A percentile compares a stretch with the other conserved stretches of the same genome.
Evolutionary conservation across 2,329 filamentous ascomycete genomes (phyloP).

Genomic region (Calonectria naviculata): DNA sequence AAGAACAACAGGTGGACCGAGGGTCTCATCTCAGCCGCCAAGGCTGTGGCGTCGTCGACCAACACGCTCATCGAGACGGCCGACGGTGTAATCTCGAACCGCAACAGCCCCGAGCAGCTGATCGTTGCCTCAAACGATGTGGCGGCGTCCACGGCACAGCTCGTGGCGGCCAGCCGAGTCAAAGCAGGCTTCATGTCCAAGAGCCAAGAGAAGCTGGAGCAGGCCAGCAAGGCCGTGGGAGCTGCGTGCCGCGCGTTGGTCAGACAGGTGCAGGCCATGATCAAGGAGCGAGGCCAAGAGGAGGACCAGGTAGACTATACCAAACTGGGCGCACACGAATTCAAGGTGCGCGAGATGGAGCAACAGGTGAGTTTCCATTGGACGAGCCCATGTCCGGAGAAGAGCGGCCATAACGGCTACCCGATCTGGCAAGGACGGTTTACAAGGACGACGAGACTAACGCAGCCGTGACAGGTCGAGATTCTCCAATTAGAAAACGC

Average conservation of each 20-base stretch:
- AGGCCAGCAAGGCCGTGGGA: conserved; percentile 92
- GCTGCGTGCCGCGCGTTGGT: conserved; percentile 88
- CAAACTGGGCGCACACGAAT: conserved; percentile 91
- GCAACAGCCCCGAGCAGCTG: conserved; percentile 95
- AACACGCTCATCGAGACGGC: conserved; percentile 98
- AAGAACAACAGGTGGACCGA: conserved; percentile 99
- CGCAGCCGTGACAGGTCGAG: conserved; percentile 75
- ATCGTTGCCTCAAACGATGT: conserved; percentile 99
- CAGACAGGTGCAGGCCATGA: conserved; percentile 93
- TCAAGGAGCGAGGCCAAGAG: conserved; percentile 84
- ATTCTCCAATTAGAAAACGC: conserved; percentile 95
- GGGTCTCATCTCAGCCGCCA: conserved; percentile 95
- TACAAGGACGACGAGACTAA: conserved; percentile 30
- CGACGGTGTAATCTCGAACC: conserved; percentile 90
- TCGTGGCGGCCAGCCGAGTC: conserved; percentile 94
- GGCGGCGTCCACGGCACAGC: conserved; percentile 93
- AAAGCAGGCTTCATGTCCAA: conserved; percentile 99
- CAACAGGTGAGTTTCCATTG: conserved; percentile 79
- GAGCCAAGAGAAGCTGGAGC: conserved; percentile 91
- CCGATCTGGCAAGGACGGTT: conserved; percentile 24
- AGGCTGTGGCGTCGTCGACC: conserved; percentile 92
- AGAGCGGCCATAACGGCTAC: conserved; percentile 33
- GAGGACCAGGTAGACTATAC: conserved; percentile 90
- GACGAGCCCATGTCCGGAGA: conserved; percentile 17
- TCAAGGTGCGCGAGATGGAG: conserved; percentile 99